Evolutionary conservation across 495 filamentous ascomycete species (phyloP), one percentile per base, ranked within the genome.

Genomic region (Penicillium manginii): DNA sequence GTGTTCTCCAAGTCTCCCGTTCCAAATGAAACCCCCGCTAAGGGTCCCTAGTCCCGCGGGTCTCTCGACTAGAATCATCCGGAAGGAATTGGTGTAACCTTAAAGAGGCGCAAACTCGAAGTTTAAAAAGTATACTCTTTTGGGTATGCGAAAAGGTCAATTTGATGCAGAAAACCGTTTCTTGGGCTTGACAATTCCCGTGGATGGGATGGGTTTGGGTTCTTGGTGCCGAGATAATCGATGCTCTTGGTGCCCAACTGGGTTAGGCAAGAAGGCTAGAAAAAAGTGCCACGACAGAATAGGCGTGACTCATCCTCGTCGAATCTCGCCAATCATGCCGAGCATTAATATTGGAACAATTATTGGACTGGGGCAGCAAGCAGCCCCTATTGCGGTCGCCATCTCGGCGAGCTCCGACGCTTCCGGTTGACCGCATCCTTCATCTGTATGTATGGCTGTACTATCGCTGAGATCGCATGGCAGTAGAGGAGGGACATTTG

Each of bases 81-180:
- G 54, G 32, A 56, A 21, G 26, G 48, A 55, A 23, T 45, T 7
- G n/a, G 8, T 11, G 53, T 3, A 43, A 43, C 40, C 40, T 43
- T 43, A 43, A 43, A 43, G 1, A 17, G n/a, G 12, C 3, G 37
- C 40, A 19, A 18, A 17, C 17, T 43, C 10, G 40, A 19, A n/a
- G 6, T 19, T 43, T 17, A n/a, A n/a, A n/a, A 37, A 8, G 12
- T 1, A 11, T 42, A n/a, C 14, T 42, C 33, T 37, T 37, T 37
- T 11, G 33, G 15, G 10, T 11, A 5, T 26, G 23, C 23, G 33
- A n/a, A 39, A n/a, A 14, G 14, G 7, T 43, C 40, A 43, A 43
- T 43, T 17, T n/a, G 14, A 8, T 43, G 40, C 17, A 5, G 17
- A 39, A 14, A 29, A 29, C 26, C 15, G 35, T 37, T 37, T 37